Percentiles rank a stretch among this genome's conserved stretches.
Evolutionary conservation across 371 early-diverging fungal genomes (phyloP).

Genomic region (Mucor indicus): DNA sequence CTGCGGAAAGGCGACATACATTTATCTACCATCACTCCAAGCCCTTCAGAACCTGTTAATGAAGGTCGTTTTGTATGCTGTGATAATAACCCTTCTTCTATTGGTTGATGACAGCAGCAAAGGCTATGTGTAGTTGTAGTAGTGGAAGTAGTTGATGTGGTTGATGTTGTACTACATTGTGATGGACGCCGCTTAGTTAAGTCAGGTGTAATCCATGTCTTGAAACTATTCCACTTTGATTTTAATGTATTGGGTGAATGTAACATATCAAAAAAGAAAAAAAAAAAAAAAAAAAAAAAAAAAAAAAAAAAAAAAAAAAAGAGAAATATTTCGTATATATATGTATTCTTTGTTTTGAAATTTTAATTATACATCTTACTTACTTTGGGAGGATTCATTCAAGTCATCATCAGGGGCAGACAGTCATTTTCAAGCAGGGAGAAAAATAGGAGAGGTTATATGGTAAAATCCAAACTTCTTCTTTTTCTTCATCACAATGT

Average conservation of each 20-base stretch:
- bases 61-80: slow-evolving; percentile 5
- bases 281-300: neutral
- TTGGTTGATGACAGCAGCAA: neutral
- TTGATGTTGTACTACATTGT: slow-evolving; percentile 13
- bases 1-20: slow-evolving; percentile 13
- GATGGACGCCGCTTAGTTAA: slow-evolving; percentile 20
- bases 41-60: slow-evolving; percentile 5
- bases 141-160: slow-evolving; percentile 2
- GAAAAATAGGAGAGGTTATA: too few relatives aligned
- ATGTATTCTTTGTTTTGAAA: slow-evolving; percentile 1
- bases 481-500: too few relatives aligned
- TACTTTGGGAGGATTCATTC: too few relatives aligned
- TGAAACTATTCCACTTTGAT: slow-evolving; percentile 16
- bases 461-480: too few relatives aligned
- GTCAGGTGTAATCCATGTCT: slow-evolving; percentile 24
- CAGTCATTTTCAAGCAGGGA: too few relatives aligned
- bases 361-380: too few relatives aligned
- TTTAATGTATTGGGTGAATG: slow-evolving; percentile 15
- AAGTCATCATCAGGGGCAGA: too few relatives aligned
- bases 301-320: neutral
- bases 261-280: slow-evolving; percentile 1
- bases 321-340: neutral
- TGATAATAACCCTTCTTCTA: slow-evolving; percentile 2
- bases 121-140: neutral
- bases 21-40: slow-evolving; percentile 8